phyloP scores from a whole-genome alignment of 768 basidiomycete species.

The Boletus tomentosulus region DNA sequence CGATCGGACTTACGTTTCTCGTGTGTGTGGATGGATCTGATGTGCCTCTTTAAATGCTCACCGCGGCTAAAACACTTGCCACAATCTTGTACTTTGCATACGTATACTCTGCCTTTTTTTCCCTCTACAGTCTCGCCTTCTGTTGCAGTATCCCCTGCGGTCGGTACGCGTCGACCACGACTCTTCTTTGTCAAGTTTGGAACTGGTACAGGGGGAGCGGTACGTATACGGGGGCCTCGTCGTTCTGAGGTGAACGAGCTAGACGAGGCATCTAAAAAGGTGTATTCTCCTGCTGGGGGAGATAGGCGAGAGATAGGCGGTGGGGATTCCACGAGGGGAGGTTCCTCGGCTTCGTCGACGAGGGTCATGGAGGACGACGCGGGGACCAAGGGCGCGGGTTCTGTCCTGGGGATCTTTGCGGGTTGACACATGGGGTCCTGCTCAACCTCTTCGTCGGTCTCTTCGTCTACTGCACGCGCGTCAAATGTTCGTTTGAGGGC shows the following conservation, averaged over 20 bases:
- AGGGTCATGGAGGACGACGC: slow-evolving; percentile 27
- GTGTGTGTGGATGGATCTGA: slow-evolving; percentile 69
- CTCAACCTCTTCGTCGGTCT: slow-evolving; percentile 31
- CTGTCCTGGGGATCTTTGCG: slow-evolving; percentile 29
- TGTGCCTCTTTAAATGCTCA: slow-evolving; percentile 75
- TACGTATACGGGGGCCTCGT: slow-evolving; percentile 48
- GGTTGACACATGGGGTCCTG: slow-evolving; percentile 16
- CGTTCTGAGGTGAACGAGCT: slow-evolving; percentile 37
- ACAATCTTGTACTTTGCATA: slow-evolving; percentile 66
- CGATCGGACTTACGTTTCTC: slow-evolving; percentile 62
- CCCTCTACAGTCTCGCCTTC: slow-evolving; percentile 28
- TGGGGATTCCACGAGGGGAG: slow-evolving; percentile 4
- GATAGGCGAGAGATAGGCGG: slow-evolving; percentile 15
- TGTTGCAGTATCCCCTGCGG: slow-evolving; percentile 28
- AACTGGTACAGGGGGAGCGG: slow-evolving; percentile 62
- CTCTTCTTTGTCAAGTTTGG: slow-evolving; percentile 80
- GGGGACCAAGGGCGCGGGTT: slow-evolving; percentile 21
- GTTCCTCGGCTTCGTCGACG: slow-evolving; percentile 22
- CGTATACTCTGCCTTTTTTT: slow-evolving; percentile 40
- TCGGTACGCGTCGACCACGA: slow-evolving; percentile 73
- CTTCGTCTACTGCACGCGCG: slow-evolving; percentile 33
- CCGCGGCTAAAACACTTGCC: slow-evolving; percentile 70
- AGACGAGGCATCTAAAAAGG: slow-evolving; percentile 33
- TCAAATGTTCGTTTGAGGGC: slow-evolving; percentile 33
- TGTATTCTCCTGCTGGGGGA: slow-evolving; percentile 32